Evolutionary conservation across 2,329 filamentous ascomycete genomes (phyloP).

Genomic region (Diaporthe aspalathi): DNA sequence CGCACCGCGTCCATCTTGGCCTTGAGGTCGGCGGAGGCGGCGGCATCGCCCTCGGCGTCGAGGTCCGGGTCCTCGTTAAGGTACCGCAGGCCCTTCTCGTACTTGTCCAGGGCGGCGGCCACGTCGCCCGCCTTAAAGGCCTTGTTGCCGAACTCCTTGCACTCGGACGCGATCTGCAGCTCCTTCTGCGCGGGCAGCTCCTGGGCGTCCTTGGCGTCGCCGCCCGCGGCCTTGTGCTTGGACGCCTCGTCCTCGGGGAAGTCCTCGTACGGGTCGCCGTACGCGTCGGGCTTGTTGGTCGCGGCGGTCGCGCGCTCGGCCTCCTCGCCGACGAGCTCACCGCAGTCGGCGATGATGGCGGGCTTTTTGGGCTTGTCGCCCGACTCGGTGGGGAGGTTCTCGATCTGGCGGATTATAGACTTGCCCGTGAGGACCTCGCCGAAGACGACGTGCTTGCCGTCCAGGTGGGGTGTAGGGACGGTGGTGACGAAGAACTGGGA

Average conservation of each 20-base stretch:
- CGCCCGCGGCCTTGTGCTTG: constrained; percentile 47
- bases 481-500: constrained; percentile 99
- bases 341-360: constrained; percentile 83
- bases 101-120: constrained; percentile 83
- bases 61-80: constrained; percentile 84
- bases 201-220: constrained; percentile 48
- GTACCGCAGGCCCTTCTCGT: constrained; percentile 92
- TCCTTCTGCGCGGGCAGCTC: constrained; percentile 75
- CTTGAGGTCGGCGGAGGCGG: constrained; percentile 68
- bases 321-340: constrained; percentile 71
- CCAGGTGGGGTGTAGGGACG: constrained; percentile 91
- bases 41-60: constrained; percentile 55
- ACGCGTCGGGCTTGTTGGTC: constrained; percentile 76
- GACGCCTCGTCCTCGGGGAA: constrained; percentile 85
- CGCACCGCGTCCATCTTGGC: constrained; percentile 78
- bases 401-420: constrained; percentile 88
- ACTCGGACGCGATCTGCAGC: constrained; percentile 81
- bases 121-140: constrained; percentile 87
- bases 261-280: constrained; percentile 94
- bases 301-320: constrained; percentile 76
- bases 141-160: constrained; percentile 93
- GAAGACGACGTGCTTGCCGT: constrained; percentile 97
- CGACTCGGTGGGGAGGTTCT: constrained; percentile 80
- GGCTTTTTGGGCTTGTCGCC: constrained; percentile 83
- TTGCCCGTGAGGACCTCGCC: constrained; percentile 95